Conservation (phyloP, 768 basidiomycete genomes). For the Naganishia friedmannii region DNA sequence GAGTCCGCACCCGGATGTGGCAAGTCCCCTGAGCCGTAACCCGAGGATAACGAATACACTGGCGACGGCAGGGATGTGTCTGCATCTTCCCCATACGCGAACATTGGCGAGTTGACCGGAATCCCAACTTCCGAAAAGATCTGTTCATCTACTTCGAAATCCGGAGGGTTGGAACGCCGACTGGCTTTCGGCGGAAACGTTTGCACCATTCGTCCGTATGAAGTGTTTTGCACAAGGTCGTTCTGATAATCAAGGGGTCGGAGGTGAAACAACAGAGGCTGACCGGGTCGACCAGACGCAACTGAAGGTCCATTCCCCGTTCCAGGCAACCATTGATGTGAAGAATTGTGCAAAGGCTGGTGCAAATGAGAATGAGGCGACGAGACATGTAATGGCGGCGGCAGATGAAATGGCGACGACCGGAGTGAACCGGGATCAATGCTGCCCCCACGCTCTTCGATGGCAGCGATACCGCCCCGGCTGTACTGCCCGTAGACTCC, state of each 20-base stretch:
- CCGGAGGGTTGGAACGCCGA: background rate
- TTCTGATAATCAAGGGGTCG: background rate
- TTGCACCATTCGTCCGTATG: background rate
- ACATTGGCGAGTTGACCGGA: background rate
- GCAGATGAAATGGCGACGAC: slow-evolving; percentile 13
- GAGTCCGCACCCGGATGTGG: background rate
- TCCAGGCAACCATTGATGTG: background rate
- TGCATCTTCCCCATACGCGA: background rate
- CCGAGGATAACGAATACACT: background rate
- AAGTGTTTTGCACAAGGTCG: background rate
- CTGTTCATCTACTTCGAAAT: background rate
- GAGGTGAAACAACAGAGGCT: background rate
- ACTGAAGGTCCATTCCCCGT: background rate
- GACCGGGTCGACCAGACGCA: background rate
- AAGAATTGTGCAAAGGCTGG: background rate
- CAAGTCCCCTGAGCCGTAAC: background rate
- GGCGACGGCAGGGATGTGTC: background rate
- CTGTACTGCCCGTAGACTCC: slow-evolving; percentile 8
- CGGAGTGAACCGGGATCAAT: slow-evolving; percentile 15
- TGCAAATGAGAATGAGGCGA: slow-evolving; percentile 8
- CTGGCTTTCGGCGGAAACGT: background rate
- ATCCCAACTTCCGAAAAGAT: background rate
- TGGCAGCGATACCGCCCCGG: background rate
- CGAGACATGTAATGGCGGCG: background rate
- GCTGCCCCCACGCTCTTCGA: slow-evolving; percentile 13